Evolutionary conservation across 306 rosid species (phyloP), one percentile per base, ranked within the genome.

Genomic region (Heteromeles arbutifolia): DNA sequence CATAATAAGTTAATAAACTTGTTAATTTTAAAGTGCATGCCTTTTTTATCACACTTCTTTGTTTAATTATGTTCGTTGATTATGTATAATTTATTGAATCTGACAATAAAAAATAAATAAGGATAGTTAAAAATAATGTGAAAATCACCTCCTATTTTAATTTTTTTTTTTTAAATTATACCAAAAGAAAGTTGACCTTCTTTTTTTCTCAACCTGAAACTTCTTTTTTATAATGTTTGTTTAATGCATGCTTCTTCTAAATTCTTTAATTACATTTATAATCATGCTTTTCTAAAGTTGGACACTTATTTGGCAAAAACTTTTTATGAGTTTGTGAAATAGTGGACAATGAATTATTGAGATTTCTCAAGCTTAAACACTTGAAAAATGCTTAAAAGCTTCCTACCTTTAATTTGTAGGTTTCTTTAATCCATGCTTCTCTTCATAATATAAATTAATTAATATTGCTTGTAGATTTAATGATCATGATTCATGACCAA

Each of bases 401-500:
- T 78, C 67, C 63, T 78, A 56, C 34, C 54, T 26, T 75, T 18
- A 50, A 50, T 70, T 83, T 85, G 83, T 81, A 85, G 74, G 50
- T 76, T 76, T 79, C 75, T 71, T 77, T 63, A 8, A 58, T 78
- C 82, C 80, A 80, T 65, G 77, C 71, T 77, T 83, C 75, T 78
- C 68, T 77, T 83, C 77, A 75, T 69, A 63, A 57, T 66, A 65
- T 37, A 37, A 37, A 37, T 37, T 7, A 6, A 37, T 37, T 37
- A 37, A 7, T 37, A 37, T 37, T 37, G 2, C 41, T 37, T 37
- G 7, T 37, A 37, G 41, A 37, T 37, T 37, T 37, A 37, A 37
- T 37, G 62, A 65, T 68, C 72, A 77, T 68, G 78, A 74, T 84
- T 74, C 74, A 50, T 82, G 77, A 80, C 86, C 77, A 69, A 82